These are phyloP conservation scores for Saturnispora zaruensis DNA, from an alignment of 805 yeast species.

Conservation along the genomic window DNA sequence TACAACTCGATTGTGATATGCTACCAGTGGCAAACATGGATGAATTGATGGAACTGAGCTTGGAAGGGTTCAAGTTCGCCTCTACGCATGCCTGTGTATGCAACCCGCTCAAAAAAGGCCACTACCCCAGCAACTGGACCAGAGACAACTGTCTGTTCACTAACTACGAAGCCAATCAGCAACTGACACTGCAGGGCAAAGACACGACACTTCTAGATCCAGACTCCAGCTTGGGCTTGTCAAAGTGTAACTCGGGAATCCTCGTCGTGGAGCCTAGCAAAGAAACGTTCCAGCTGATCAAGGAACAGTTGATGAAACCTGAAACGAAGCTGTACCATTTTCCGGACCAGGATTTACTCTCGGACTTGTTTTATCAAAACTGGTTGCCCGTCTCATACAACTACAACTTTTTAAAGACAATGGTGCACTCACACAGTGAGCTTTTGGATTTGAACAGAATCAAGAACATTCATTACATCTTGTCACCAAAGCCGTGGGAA, in stretches of 20 bases:
- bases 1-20: constrained; percentile 55
- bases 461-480: constrained; percentile 49
- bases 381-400: constrained; percentile 47
- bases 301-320: constrained; percentile 33
- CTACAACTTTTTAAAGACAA: constrained; percentile 50
- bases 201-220: constrained; percentile 31
- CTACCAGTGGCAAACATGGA: constrained; percentile 49
- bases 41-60: constrained; percentile 42
- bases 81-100: constrained; percentile 58
- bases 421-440: constrained; percentile 35
- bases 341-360: constrained; percentile 49
- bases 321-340: constrained; percentile 36
- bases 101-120: constrained; percentile 43
- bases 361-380: constrained; percentile 41
- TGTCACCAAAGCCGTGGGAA: constrained; percentile 58
- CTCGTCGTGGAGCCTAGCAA: constrained; percentile 39
- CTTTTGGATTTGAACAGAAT: constrained; percentile 41
- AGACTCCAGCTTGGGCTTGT: constrained; percentile 32
- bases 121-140: constrained; percentile 48
- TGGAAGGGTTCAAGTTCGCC: constrained; percentile 37
- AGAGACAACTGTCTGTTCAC: constrained; percentile 45
- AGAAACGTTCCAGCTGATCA: constrained; percentile 32
- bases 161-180: constrained; percentile 20
- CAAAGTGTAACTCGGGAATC: constrained; percentile 53
- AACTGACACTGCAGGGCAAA: constrained; percentile 11